These are phyloP conservation scores for Chaetomium olivaceum DNA, from an alignment of 2,329 filamentous ascomycete species.

Conservation along the genomic window DNA sequence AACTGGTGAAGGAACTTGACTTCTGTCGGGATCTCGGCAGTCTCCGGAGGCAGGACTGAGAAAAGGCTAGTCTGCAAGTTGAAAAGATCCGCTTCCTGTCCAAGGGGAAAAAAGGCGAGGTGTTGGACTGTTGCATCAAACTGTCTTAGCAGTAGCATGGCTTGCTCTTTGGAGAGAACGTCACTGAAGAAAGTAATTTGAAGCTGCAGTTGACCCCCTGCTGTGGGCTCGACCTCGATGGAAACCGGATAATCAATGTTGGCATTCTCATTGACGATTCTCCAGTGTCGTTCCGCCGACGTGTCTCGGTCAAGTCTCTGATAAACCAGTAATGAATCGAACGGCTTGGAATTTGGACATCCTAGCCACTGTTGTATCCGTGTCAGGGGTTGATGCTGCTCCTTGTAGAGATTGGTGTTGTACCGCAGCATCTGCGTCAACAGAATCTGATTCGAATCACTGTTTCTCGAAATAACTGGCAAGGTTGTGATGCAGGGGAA, in stretches of 20 bases:
- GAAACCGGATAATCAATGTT: slow-evolving; percentile 78
- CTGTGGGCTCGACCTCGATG: slow-evolving; percentile 68
- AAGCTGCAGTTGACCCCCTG: slow-evolving; percentile 53
- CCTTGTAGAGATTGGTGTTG: slow-evolving; percentile 63
- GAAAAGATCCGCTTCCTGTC: slow-evolving; percentile 43
- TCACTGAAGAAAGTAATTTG: slow-evolving; percentile 66
- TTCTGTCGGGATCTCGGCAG: slow-evolving; percentile 57
- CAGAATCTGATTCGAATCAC: slow-evolving; percentile 55
- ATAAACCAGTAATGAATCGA: slow-evolving; percentile 84
- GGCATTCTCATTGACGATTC: slow-evolving; percentile 63
- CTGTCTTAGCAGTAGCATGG: slow-evolving; percentile 65
- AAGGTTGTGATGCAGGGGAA: slow-evolving; percentile 84
- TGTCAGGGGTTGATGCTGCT: slow-evolving; percentile 71
- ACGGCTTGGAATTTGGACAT: slow-evolving; percentile 64
- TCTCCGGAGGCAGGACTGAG: slow-evolving; percentile 65
- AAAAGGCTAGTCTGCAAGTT: slow-evolving; percentile 47
- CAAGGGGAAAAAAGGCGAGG: slow-evolving; percentile 53
- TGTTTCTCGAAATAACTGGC: slow-evolving; percentile 65
- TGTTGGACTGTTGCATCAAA: slow-evolving; percentile 67
- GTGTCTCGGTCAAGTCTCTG: slow-evolving; percentile 57
- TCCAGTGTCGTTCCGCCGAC: slow-evolving; percentile 52
- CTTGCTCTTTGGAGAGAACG: slow-evolving; percentile 68
- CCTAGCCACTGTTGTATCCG: slow-evolving; percentile 73
- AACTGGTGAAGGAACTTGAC: slow-evolving; percentile 72
- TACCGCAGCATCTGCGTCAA: slow-evolving; percentile 64